These are phyloP conservation scores for Bipolaris zeicola DNA, from an alignment of 2,329 filamentous ascomycete species.

Conservation along the genomic window DNA sequence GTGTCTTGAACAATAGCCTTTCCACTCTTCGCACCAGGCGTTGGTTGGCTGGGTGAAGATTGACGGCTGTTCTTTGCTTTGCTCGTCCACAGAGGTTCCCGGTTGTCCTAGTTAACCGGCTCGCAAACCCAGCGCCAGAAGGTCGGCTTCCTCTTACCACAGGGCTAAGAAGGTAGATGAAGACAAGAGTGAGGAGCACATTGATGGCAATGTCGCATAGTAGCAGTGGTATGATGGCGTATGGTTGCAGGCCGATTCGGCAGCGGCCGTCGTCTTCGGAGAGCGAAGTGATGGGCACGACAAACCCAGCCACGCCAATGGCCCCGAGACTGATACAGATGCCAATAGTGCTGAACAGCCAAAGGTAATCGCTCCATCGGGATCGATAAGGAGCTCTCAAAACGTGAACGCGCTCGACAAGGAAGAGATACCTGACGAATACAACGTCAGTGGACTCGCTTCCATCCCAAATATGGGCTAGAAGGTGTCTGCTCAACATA, in stretches of 20 bases:
- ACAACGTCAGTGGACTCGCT: not conserved
- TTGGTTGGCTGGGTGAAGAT: slow-evolving; percentile 24
- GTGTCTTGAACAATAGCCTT: slow-evolving; percentile 35
- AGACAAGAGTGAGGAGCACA: slow-evolving; percentile 47
- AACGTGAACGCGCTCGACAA: slow-evolving; percentile 50
- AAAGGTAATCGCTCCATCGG: slow-evolving; percentile 44
- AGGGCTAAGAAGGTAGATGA: slow-evolving; percentile 46
- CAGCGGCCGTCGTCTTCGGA: slow-evolving; percentile 42
- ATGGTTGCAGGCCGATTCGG: slow-evolving; percentile 48
- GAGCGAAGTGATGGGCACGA: slow-evolving; percentile 41
- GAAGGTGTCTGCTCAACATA: not conserved
- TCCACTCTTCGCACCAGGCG: slow-evolving; percentile 30
- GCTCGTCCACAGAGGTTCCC: slow-evolving; percentile 16
- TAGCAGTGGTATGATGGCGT: slow-evolving; percentile 46
- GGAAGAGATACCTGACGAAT: slow-evolving; percentile 46
- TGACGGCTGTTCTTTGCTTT: not conserved
- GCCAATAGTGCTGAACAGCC: slow-evolving; percentile 38
- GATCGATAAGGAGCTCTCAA: slow-evolving; percentile 42
- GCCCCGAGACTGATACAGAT: slow-evolving; percentile 36
- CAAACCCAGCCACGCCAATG: slow-evolving; percentile 37
- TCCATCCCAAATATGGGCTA: not conserved
- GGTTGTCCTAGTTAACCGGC: slow-evolving; percentile 21
- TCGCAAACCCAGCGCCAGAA: slow-evolving; percentile 14
- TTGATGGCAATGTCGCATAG: slow-evolving; percentile 49
- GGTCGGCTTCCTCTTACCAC: slow-evolving; percentile 26